phyloP scores from a whole-genome alignment of 1,139 yeast species.

The Suhomyces bolitotheri region DNA sequence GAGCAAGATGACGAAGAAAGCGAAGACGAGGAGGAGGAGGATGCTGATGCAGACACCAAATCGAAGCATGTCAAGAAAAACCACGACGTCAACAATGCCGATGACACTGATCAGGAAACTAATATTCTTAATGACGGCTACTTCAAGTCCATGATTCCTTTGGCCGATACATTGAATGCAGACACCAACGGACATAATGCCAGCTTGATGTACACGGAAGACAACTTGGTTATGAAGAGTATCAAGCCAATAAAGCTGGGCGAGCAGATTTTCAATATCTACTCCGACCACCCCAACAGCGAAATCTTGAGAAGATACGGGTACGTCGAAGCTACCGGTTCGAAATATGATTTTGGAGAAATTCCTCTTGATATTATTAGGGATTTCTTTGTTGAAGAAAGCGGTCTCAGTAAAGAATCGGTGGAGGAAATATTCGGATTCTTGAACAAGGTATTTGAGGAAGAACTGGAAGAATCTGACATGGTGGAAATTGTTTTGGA shows the following conservation, averaged over 20 bases:
- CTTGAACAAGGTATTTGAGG: constrained; percentile 24
- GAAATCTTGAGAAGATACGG: constrained; percentile 90
- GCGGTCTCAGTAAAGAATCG: constrained; percentile 22
- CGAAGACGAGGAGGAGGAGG: constrained; percentile 16
- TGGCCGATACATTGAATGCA: constrained; percentile 89
- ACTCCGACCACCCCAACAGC: constrained; percentile 87
- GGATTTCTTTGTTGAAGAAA: constrained; percentile 27
- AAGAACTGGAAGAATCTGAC: constrained; percentile 44
- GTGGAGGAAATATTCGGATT: constrained; percentile 34
- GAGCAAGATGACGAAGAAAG: constrained; percentile 22
- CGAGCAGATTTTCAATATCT: constrained; percentile 81
- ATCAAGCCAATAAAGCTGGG: constrained; percentile 60
- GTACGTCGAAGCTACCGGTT: constrained; percentile 76
- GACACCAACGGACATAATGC: constrained; percentile 83
- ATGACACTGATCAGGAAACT: constrained; percentile 2
- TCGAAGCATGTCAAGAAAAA: constrained; percentile 6
- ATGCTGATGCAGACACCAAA: constrained; percentile 12
- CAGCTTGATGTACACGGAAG: constrained; percentile 50
- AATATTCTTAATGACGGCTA: constrained; percentile 39
- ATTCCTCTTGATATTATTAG: constrained; percentile 48
- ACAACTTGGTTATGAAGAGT: constrained; percentile 64
- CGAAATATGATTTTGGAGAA: constrained; percentile 82
- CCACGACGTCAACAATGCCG: constrained; percentile 8
- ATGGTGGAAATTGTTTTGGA: constrained; percentile 50
- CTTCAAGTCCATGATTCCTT: constrained; percentile 85